Base-by-base conservation (phyloP, 2,329 filamentous ascomycete species). In the Falciphora oryzae region DNA sequence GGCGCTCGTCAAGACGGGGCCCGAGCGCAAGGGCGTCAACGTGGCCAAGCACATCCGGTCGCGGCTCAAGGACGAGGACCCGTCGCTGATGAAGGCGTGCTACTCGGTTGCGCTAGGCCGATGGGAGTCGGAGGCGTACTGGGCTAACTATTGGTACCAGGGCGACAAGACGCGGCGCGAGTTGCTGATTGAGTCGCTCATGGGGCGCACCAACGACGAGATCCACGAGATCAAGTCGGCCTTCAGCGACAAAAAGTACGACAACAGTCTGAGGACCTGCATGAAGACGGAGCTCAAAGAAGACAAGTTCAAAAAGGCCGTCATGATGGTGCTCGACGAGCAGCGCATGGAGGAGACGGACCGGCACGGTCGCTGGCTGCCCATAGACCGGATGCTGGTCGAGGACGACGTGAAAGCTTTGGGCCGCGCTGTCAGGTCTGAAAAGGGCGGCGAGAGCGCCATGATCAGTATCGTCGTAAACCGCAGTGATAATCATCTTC, bases 141-240 rank as follows among this genome's bases (percentile, higher is more conserved):
- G 95, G 93, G 93, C 94, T 66, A 98, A 97, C 75, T 97, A 92
- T 76, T 98, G 93, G 89, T 98, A 97, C 78, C 94, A 97, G 73
- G 89, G 89, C 53, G 90, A 94, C 75, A 91, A 89, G 71, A 91
- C 89, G 10, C 85, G 92, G 3, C 87, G 93, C 7, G 94, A 98
- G 76, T 82, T 99, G 50, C 84, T 99, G 63, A 97, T 98, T 71
- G 95, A 99, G 77, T 87, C 89, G 7, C 83, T 99, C 27, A 96
- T 97, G 87, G 95, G 95, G 0, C 87, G 93, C 7, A 87, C 88
- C 32, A 97, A 97, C 75, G 81, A 85, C n/a, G 95, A 98, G 73
- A 91, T 98, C 67, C 83, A 85, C 14, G 82, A 84, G 66, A 97
- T 99, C 81, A 97, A 96, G 76, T 87, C 91, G 25, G 85, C 88